Percentiles rank a stretch among this genome's conserved stretches.
Evolutionary conservation across 495 filamentous ascomycete species (phyloP).

Genomic region (Cercophora sp.): DNA sequence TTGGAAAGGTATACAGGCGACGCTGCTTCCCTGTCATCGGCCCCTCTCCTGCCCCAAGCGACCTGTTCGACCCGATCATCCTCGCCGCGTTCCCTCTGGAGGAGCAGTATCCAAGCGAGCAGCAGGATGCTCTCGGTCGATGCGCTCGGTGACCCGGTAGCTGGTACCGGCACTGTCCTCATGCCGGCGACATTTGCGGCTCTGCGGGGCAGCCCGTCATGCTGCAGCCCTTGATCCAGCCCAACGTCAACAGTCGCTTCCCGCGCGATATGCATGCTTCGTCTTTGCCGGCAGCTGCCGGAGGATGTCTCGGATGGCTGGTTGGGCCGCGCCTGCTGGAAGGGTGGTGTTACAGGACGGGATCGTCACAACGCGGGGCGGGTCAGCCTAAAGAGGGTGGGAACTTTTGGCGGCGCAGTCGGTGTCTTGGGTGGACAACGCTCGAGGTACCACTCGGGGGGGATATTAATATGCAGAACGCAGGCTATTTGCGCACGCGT

Average conservation of each 20-base stretch:
- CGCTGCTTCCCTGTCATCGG: no score
- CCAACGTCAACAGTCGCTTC: background rate
- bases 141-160: background rate
- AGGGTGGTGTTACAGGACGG: constrained; percentile 9
- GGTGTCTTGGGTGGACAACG: no score
- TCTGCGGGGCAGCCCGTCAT: background rate
- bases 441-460: no score
- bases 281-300: background rate
- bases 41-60: constrained; percentile 17
- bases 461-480: no score
- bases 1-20: no score
- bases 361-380: no score
- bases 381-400: no score
- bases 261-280: background rate
- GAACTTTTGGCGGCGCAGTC: no score
- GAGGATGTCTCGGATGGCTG: no score
- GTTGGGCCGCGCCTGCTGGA: background rate
- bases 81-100: constrained; percentile 11
- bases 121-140: background rate
- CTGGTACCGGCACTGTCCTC: background rate
- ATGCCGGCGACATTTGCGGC: background rate
- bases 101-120: constrained; percentile 16
- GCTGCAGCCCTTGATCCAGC: background rate
- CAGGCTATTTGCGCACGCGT: no score
- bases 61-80: constrained; percentile 12